A percentile compares a stretch with the other conserved stretches of the same genome.
Evolutionary conservation across 2,329 filamentous ascomycete species (phyloP).

Genomic region (Cryphonectria nitschkei): DNA sequence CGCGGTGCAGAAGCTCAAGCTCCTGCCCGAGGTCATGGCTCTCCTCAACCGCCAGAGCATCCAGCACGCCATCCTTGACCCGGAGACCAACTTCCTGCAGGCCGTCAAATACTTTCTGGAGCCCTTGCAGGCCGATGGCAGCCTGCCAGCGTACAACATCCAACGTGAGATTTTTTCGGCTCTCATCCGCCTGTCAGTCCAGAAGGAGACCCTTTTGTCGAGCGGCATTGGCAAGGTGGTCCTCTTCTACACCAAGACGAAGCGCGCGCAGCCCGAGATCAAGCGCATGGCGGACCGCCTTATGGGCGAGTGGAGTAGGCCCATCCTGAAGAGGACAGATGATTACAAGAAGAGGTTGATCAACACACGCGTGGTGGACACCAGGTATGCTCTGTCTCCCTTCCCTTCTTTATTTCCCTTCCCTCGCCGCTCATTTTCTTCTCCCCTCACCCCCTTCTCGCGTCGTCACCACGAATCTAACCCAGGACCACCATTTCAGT

Average conservation of each 20-base stretch:
- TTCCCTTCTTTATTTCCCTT: not conserved
- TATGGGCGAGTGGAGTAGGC: slow-evolving; percentile 93
- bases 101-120: slow-evolving; percentile 97
- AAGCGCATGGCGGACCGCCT: slow-evolving; percentile 92
- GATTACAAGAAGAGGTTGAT: slow-evolving; percentile 87
- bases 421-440: not conserved
- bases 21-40: slow-evolving; percentile 86
- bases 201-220: slow-evolving; percentile 86
- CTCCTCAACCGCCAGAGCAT: slow-evolving; percentile 89
- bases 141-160: slow-evolving; percentile 93
- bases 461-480: not conserved
- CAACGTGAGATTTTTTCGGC: slow-evolving; percentile 91
- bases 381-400: slow-evolving; percentile 53
- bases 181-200: slow-evolving; percentile 79
- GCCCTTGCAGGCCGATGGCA: slow-evolving; percentile 83
- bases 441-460: too few relatives aligned
- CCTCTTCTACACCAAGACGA: slow-evolving; percentile 95
- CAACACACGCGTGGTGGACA: slow-evolving; percentile 66
- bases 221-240: slow-evolving; percentile 96
- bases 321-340: slow-evolving; percentile 90
- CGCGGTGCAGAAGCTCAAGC: slow-evolving; percentile 89
- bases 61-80: slow-evolving; percentile 83
- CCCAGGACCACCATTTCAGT: slow-evolving; percentile 37
- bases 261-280: slow-evolving; percentile 83
- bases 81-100: slow-evolving; percentile 92